Evolutionary conservation across 176 grass and related monocot species (phyloP).

Genomic region (Thinopyrum elongatum): DNA sequence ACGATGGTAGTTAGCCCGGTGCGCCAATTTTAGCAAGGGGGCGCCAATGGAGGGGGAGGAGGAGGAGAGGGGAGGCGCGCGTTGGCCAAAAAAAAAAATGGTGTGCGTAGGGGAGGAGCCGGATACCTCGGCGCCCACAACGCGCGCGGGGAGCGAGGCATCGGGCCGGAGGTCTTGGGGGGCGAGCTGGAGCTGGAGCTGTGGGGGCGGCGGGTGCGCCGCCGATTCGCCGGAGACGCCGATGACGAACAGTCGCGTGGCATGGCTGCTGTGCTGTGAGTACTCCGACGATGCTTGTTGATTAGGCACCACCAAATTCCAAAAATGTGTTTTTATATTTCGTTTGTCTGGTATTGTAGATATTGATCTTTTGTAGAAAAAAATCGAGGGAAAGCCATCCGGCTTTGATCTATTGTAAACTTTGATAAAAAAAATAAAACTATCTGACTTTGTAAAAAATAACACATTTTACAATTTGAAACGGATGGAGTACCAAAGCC

Average conservation of each 20-base stretch:
- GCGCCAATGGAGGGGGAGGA: slow-evolving; percentile 1
- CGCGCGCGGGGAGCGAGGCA: background rate
- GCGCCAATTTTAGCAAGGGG: slow-evolving; percentile 32
- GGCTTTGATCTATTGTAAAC: too few relatives aligned
- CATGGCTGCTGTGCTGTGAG: too few relatives aligned
- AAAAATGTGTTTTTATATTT: too few relatives aligned
- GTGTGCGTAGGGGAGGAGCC: background rate
- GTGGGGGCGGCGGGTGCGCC: background rate
- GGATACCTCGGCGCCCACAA: background rate
- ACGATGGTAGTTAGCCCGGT: background rate
- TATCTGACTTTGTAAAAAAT: too few relatives aligned
- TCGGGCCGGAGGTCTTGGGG: background rate
- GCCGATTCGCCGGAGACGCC: background rate
- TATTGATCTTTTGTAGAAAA: too few relatives aligned
- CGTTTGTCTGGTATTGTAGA: too few relatives aligned
- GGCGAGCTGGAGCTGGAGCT: background rate
- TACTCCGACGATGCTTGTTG: too few relatives aligned
- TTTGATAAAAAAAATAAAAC: too few relatives aligned
- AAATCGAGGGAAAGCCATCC: too few relatives aligned
- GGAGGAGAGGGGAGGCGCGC: background rate
- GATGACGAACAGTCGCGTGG: background rate
- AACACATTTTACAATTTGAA: too few relatives aligned
- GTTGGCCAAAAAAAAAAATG: background rate
- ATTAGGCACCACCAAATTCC: too few relatives aligned
- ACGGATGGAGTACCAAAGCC: too few relatives aligned